A percentile compares a stretch with the other conserved stretches of the same genome.
Conservation (phyloP, 176 grass and related monocot species). For the Bonia amplexicaulis region DNA sequence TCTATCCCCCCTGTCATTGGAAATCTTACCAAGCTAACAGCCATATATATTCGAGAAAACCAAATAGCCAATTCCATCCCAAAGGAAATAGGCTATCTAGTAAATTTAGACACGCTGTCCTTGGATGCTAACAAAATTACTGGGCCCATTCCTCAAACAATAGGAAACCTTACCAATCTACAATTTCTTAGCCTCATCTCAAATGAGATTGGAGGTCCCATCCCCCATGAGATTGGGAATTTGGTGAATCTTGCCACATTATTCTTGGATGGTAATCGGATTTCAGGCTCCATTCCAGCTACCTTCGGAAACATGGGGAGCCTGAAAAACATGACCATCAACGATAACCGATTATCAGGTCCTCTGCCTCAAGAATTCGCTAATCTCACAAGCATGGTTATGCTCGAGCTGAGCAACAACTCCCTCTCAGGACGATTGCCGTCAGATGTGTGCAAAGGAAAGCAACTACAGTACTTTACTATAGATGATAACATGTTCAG, state of each 20-base stretch:
- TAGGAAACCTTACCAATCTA: neutral
- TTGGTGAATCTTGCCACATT: neutral
- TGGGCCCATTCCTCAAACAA: too few relatives aligned
- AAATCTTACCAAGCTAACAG: neutral
- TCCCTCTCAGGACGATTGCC: neutral
- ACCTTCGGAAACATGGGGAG: neutral
- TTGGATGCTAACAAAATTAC: too few relatives aligned
- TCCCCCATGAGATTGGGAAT: neutral
- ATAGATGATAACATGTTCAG: neutral
- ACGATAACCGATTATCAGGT: neutral
- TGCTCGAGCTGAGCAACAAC: neutral
- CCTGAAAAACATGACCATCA: neutral
- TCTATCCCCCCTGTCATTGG: neutral
- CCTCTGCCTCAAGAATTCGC: neutral
- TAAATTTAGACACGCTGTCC: too few relatives aligned
- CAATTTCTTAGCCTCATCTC: neutral
- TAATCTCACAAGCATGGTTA: neutral
- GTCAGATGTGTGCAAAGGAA: neutral
- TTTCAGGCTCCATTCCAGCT: neutral
- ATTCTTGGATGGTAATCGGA: neutral
- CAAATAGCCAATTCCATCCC: too few relatives aligned
- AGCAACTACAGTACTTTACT: neutral
- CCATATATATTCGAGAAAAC: too few relatives aligned
- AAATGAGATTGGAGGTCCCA: neutral
- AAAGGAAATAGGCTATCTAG: too few relatives aligned